Conservation (phyloP, 1,284 basidiomycete genomes). For the Cryptococcus maquisensis region DNA sequence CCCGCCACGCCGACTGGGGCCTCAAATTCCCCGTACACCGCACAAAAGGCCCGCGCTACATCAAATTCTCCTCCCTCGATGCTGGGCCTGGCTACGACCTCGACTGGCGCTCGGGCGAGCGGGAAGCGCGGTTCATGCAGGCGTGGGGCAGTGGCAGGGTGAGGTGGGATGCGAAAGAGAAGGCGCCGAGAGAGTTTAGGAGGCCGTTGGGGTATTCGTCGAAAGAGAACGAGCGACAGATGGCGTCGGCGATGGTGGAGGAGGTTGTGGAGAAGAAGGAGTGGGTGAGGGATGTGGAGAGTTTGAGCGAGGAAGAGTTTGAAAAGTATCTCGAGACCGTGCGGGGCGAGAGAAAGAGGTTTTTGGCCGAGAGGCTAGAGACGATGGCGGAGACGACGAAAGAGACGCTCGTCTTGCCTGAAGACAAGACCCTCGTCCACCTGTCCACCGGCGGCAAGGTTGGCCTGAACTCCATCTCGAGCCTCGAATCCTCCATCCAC, state of each 20-base stretch:
- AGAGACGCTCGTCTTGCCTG: conserved; percentile 9
- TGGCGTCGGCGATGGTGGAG: neutral
- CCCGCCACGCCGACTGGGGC: conserved; percentile 40
- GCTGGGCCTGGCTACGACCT: conserved; percentile 32
- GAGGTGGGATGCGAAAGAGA: conserved; percentile 21
- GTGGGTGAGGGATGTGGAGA: conserved; percentile 41
- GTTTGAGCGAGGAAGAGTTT: conserved; percentile 40
- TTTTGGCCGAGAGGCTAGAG: conserved; percentile 14
- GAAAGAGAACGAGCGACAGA: neutral
- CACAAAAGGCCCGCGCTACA: conserved; percentile 32
- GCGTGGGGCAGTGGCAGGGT: conserved; percentile 40
- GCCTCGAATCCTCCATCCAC: conserved; percentile 26
- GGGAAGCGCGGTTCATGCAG: conserved; percentile 44
- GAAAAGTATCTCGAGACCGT: conserved; percentile 35
- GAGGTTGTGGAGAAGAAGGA: neutral
- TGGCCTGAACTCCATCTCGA: conserved; percentile 9
- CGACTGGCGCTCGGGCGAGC: conserved; percentile 42
- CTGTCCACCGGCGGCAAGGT: conserved; percentile 14
- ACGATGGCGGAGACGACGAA: conserved; percentile 12
- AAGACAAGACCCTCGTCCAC: conserved; percentile 25
- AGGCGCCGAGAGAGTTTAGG: neutral
- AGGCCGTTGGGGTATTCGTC: neutral
- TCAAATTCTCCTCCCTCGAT: conserved; percentile 39
- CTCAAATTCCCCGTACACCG: conserved; percentile 42
- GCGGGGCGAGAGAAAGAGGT: conserved; percentile 20